Percentiles rank a stretch among this genome's conserved stretches.
Conservation (phyloP, 169 alveolate species). For the Fabrea salina region DNA sequence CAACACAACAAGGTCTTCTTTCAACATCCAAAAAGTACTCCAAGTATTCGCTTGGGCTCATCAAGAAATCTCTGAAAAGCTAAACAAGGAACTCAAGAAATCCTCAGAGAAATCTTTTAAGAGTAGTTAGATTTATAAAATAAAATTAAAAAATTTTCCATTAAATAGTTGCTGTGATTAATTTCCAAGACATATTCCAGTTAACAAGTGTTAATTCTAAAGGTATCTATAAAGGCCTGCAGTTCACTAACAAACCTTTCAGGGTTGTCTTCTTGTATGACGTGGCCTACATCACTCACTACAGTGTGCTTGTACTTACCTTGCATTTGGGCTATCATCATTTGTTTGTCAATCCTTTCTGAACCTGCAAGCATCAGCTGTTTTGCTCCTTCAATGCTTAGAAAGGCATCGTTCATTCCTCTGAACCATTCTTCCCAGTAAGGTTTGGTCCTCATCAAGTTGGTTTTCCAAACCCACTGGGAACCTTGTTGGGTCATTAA, state of each 20-base stretch:
- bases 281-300: slow-evolving; percentile 80
- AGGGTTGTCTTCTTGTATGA: slow-evolving; percentile 83
- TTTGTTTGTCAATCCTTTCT: slow-evolving; percentile 87
- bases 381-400: slow-evolving; percentile 71
- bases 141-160: too few relatives aligned
- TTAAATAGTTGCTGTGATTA: too few relatives aligned
- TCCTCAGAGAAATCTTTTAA: too few relatives aligned
- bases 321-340: slow-evolving; percentile 88
- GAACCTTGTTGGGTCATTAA: slow-evolving; percentile 61
- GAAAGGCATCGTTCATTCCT: slow-evolving; percentile 80
- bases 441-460: slow-evolving; percentile 75
- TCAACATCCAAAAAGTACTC: not conserved
- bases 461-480: slow-evolving; percentile 77
- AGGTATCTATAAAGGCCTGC: not conserved
- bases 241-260: slow-evolving; percentile 30
- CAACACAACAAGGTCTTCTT: not conserved
- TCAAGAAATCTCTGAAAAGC: too few relatives aligned
- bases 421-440: slow-evolving; percentile 89
- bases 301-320: slow-evolving; percentile 87
- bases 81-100: too few relatives aligned
- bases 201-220: slow-evolving; percentile 15
- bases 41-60: not conserved
- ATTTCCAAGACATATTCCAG: too few relatives aligned
- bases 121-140: too few relatives aligned
- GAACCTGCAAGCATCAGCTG: slow-evolving; percentile 78